Conservation (phyloP, 805 yeast genomes). For the Komagataella mondaviorum region DNA sequence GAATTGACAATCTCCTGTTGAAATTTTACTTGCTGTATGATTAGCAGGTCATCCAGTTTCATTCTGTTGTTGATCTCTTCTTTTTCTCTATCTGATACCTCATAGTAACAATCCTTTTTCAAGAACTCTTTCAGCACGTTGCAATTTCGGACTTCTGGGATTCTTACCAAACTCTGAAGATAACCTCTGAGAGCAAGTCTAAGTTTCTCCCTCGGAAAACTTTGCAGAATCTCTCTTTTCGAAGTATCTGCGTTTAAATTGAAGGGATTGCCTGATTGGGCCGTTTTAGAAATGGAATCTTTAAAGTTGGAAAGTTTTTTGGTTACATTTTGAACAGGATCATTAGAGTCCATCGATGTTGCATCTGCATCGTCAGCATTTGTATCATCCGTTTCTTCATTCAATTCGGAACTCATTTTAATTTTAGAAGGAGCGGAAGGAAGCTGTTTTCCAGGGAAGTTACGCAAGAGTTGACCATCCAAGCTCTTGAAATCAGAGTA, state of each 20-base stretch:
- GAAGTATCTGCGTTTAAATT: background rate
- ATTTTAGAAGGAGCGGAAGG: slow-evolving; percentile 19
- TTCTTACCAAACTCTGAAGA: slow-evolving; percentile 35
- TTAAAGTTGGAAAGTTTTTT: background rate
- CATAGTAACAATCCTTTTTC: slow-evolving; percentile 20
- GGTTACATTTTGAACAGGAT: background rate
- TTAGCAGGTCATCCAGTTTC: slow-evolving; percentile 40
- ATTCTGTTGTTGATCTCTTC: slow-evolving; percentile 47
- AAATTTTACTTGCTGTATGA: slow-evolving; percentile 55
- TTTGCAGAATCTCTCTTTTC: slow-evolving; percentile 5
- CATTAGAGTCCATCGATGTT: background rate
- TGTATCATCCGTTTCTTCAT: slow-evolving; percentile 6
- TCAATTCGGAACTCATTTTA: slow-evolving; percentile 10
- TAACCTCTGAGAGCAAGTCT: slow-evolving; percentile 71
- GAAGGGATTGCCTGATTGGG: background rate
- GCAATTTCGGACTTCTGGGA: slow-evolving; percentile 42
- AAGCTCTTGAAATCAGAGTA: slow-evolving; percentile 58
- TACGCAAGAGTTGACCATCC: slow-evolving; percentile 32
- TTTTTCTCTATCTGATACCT: slow-evolving; percentile 26
- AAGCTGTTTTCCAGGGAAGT: slow-evolving; percentile 58
- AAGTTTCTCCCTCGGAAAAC: slow-evolving; percentile 58
- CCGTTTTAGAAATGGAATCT: background rate
- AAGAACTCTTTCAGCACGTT: slow-evolving; percentile 41
- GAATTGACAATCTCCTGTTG: slow-evolving; percentile 36
- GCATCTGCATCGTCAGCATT: background rate